A percentile compares a stretch with the other conserved stretches of the same genome.
Conservation (phyloP, 495 filamentous ascomycete species). For the Aspergillus conjunctus region DNA sequence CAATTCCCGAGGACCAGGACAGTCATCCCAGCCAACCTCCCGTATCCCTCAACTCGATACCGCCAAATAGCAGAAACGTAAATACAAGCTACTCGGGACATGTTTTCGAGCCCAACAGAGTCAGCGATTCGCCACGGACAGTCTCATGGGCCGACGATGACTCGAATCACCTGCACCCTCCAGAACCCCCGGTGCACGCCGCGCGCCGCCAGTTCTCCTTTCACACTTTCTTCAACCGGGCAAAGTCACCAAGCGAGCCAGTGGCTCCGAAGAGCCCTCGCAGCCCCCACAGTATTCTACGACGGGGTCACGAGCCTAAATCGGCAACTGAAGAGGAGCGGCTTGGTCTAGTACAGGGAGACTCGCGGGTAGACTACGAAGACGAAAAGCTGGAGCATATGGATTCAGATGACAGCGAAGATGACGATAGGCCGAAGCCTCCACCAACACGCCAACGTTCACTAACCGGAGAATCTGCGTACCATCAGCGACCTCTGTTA, state of each 20-base stretch:
- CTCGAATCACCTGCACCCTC: conserved; percentile 5
- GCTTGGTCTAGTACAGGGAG: conserved; percentile 82
- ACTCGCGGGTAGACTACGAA: conserved; percentile 47
- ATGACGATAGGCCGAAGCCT: conserved; percentile 2
- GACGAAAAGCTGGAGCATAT: conserved; percentile 38
- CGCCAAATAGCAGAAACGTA: conserved; percentile 38
- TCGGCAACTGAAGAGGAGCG: conserved; percentile 79
- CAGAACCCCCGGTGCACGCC: conserved; percentile 25
- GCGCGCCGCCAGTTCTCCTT: conserved; percentile 87
- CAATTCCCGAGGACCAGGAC: conserved; percentile 37
- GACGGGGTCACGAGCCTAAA: conserved; percentile 46
- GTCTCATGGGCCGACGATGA: conserved; percentile 40
- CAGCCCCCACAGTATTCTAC: conserved; percentile 38
- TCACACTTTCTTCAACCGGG: conserved; percentile 71
- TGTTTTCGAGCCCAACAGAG: conserved; percentile 43
- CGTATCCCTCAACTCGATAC: conserved; percentile 28
- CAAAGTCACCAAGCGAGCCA: conserved; percentile 39
- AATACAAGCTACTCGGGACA: conserved; percentile 44
- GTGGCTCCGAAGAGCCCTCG: conserved; percentile 14
- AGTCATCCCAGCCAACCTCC: conserved; percentile 30
- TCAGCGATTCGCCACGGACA: conserved; percentile 8
- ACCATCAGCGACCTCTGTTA: conserved; percentile 20
- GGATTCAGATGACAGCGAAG: conserved; percentile 29
- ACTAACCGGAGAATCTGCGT: conserved; percentile 13
- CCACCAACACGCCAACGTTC: conserved; percentile 14